Evolutionary conservation across 345 rosid genomes (phyloP).

Genomic region (Populus pruinosa): DNA sequence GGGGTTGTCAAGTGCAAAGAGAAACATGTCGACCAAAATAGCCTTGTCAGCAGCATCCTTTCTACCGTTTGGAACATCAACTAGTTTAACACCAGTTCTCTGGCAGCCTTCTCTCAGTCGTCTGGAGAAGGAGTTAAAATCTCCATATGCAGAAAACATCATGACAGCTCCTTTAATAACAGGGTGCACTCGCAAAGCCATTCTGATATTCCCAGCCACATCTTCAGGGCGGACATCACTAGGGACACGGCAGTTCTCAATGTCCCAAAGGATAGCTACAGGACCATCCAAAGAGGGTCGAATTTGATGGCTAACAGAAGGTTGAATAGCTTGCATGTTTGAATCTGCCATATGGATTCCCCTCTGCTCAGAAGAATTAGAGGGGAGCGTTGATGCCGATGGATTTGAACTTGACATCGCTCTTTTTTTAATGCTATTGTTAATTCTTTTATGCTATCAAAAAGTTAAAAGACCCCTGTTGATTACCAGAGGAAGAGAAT

Average conservation of each 20-base stretch:
- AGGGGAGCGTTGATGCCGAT: constrained; percentile 2
- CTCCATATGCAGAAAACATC: constrained; percentile 90
- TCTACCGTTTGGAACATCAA: constrained; percentile 94
- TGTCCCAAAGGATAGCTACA: constrained; percentile 89
- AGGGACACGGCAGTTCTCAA: constrained; percentile 90
- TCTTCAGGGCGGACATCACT: constrained; percentile 91
- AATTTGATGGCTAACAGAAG: constrained; percentile 30
- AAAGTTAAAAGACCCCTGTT: constrained; percentile 6
- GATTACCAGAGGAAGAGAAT: background rate
- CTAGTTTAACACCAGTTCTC: constrained; percentile 88
- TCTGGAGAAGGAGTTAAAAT: constrained; percentile 90
- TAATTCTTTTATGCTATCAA: background rate
- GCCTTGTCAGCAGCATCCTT: constrained; percentile 99
- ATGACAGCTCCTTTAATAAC: constrained; percentile 68
- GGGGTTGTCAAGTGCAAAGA: constrained; percentile 84
- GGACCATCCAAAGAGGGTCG: constrained; percentile 55
- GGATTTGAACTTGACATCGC: constrained; percentile 20
- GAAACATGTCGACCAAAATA: constrained; percentile 90
- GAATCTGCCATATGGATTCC: constrained; percentile 23
- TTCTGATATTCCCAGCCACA: constrained; percentile 83
- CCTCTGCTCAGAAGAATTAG: constrained; percentile 10
- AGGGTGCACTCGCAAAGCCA: constrained; percentile 87
- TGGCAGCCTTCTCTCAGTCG: constrained; percentile 96
- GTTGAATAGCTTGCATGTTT: constrained; percentile 27
- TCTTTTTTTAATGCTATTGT: background rate